Percentiles rank a stretch among this genome's conserved stretches.
Evolutionary conservation across 495 filamentous ascomycete species (phyloP).

Genomic region (Hypoxylon lenormandii): DNA sequence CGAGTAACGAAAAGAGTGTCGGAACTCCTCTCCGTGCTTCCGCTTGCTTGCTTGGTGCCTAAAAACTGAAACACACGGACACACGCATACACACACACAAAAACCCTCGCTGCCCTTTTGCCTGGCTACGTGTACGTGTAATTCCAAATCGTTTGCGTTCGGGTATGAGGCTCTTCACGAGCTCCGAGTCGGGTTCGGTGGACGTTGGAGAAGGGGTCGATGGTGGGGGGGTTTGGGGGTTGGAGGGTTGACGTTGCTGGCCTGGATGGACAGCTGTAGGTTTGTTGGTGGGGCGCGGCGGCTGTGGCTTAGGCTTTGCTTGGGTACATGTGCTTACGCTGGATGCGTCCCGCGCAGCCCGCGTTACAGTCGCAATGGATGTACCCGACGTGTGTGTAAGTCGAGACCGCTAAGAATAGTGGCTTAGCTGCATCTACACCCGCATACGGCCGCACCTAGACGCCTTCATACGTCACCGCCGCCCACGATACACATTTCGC

Average conservation of each 20-base stretch:
- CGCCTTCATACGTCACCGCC: constrained; percentile 23
- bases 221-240: constrained; percentile 21
- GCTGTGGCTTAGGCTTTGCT: constrained; percentile 33
- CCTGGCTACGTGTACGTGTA: constrained; percentile 42
- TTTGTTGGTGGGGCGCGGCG: constrained; percentile 29
- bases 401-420: constrained; percentile 19
- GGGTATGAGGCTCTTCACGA: constrained; percentile 30
- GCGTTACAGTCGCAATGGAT: not conserved
- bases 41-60: constrained; percentile 30
- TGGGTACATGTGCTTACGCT: constrained; percentile 10
- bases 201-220: constrained; percentile 24
- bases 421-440: constrained; percentile 40
- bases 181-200: constrained; percentile 24
- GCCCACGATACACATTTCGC: constrained; percentile 9
- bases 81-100: no score
- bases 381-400: constrained; percentile 3
- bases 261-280: no score
- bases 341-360: no score
- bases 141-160: constrained; percentile 9
- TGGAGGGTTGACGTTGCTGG: constrained; percentile 45
- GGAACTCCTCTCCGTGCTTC: not conserved
- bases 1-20: no score
- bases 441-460: constrained; percentile 10
- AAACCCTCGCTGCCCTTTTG: constrained; percentile 30
- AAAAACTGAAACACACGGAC: constrained; percentile 15